These are phyloP conservation scores for Pythium oligandrum DNA, from an alignment of 352 stramenopile genomes.

Conservation along the genomic window DNA sequence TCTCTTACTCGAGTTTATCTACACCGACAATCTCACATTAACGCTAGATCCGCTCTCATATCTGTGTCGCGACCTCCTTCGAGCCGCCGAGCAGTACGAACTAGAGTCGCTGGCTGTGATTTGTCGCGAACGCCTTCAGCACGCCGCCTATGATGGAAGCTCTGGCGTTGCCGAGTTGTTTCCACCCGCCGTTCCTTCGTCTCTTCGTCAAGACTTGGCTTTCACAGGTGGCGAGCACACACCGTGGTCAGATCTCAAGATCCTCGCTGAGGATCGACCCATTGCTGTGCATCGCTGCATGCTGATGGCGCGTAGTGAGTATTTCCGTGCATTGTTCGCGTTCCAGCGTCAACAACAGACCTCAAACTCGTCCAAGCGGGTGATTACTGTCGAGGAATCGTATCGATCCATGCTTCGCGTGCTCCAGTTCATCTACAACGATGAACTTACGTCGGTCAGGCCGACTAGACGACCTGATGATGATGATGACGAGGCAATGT, in stretches of 20 bases:
- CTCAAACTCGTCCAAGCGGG: not conserved
- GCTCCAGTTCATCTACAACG: constrained; percentile 74
- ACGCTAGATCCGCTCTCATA: constrained; percentile 42
- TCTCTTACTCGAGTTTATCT: constrained; percentile 63
- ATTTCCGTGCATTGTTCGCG: constrained; percentile 54
- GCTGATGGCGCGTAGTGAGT: constrained; percentile 55
- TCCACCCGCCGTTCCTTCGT: too few species aligned
- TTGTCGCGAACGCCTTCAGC: constrained; percentile 28
- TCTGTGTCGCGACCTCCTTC: constrained; percentile 51
- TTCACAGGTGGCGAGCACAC: constrained; percentile 34
- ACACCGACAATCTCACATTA: constrained; percentile 60
- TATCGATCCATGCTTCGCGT: constrained; percentile 43
- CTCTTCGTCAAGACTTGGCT: constrained; percentile 25
- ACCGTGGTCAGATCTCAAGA: constrained; percentile 41
- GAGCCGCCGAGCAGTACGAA: constrained; percentile 29
- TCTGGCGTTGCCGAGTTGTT: too few species aligned
- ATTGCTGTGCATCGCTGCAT: constrained; percentile 63
- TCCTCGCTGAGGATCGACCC: constrained; percentile 36
- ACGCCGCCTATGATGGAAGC: too few species aligned
- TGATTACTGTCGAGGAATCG: constrained; percentile 56
- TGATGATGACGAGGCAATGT: constrained; percentile 8
- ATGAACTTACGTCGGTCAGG: constrained; percentile 18
- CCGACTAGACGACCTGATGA: constrained; percentile 2
- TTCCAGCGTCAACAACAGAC: constrained; percentile 20
- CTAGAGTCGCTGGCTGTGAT: constrained; percentile 22